Evolutionary conservation across 2,329 filamentous ascomycete genomes (phyloP).

Genomic region (Fusarium albosuccineum): DNA sequence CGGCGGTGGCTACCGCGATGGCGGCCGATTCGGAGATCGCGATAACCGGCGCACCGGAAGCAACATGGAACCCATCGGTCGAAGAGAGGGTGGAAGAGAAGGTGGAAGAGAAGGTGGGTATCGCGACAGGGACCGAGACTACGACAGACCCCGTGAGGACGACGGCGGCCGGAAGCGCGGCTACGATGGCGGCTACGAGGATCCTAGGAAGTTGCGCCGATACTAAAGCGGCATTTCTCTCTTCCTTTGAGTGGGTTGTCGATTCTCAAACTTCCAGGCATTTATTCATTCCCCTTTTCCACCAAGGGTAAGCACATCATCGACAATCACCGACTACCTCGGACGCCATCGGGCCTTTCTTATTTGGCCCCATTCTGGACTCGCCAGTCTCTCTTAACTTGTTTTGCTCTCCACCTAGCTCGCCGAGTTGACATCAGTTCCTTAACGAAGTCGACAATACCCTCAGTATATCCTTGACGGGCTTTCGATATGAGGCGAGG

Average conservation of each 20-base stretch:
- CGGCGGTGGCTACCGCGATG: conserved; percentile 63
- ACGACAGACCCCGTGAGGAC: conserved; percentile 69
- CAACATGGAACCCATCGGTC: conserved; percentile 87
- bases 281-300: conserved; percentile 35
- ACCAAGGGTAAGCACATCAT: conserved; percentile 42
- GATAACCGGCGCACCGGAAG: conserved; percentile 74
- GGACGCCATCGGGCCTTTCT: conserved; percentile 5
- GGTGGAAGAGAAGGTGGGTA: conserved; percentile 61
- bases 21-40: conserved; percentile 55
- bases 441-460: conserved; percentile 1
- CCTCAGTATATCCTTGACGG: conserved; percentile 15
- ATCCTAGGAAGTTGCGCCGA: conserved; percentile 75
- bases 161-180: conserved; percentile 72
- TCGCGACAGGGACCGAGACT: conserved; percentile 63
- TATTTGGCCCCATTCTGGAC: conserved; percentile 1
- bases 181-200: conserved; percentile 86
- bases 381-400: conserved; percentile 3
- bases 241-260: conserved; percentile 42
- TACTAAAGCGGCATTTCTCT: conserved; percentile 57
- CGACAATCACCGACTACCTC: conserved; percentile 21
- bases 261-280: conserved; percentile 33
- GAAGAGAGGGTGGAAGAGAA: too few relatives aligned
- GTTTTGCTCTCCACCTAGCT: conserved; percentile 20
- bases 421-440: conserved; percentile 13
- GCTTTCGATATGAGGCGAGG: conserved; percentile 25